These are phyloP conservation scores for Vinca minor DNA, from an alignment of 257 asterid genomes.

Conservation along the genomic window DNA sequence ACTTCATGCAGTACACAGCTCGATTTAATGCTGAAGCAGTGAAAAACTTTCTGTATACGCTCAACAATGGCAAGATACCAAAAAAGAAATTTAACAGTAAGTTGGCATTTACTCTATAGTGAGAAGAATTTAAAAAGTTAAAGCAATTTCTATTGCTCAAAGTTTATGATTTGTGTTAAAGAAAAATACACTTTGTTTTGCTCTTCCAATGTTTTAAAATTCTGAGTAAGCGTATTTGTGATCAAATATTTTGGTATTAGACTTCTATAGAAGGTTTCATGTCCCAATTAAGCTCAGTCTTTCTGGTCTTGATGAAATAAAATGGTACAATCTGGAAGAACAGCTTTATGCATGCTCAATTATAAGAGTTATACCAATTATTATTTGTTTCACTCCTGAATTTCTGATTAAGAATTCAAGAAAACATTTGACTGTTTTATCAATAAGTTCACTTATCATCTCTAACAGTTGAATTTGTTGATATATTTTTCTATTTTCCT, in stretches of 20 bases:
- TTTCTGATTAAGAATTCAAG: background rate
- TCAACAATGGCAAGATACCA: conserved; percentile 70
- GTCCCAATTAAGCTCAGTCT: background rate
- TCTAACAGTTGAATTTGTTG: background rate
- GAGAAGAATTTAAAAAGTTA: background rate
- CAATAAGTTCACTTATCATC: background rate
- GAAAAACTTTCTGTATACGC: conserved; percentile 63
- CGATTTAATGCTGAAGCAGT: conserved; percentile 85
- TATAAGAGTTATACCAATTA: background rate
- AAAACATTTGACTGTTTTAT: background rate
- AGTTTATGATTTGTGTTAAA: background rate
- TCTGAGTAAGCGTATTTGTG: background rate
- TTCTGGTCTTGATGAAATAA: background rate
- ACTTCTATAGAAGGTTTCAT: background rate
- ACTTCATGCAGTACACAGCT: conserved; percentile 60
- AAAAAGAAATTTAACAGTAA: conserved; percentile 84
- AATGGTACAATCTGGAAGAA: background rate
- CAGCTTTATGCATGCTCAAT: background rate
- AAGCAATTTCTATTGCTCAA: background rate
- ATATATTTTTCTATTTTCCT: background rate
- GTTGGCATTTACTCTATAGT: conserved; percentile 17
- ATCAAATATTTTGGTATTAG: background rate
- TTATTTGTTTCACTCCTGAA: background rate
- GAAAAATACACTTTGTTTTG: background rate
- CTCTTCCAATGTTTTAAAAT: background rate